A percentile compares a stretch with the other conserved stretches of the same genome.
These are phyloP conservation scores for Boletales sp. DNA, from an alignment of 768 basidiomycete genomes.

Conservation along the genomic window DNA sequence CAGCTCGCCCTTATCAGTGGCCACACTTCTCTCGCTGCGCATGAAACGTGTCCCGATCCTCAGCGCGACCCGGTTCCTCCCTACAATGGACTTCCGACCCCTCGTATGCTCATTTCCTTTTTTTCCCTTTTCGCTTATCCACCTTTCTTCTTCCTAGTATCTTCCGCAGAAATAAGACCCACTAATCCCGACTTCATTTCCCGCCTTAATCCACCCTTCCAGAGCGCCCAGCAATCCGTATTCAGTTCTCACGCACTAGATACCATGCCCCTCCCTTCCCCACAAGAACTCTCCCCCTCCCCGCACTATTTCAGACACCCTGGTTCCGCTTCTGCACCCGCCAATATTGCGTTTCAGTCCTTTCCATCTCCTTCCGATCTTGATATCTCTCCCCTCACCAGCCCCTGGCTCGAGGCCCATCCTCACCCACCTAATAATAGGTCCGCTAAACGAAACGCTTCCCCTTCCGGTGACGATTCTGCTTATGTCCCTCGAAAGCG, in stretches of 20 bases:
- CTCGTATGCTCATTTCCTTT: constrained; percentile 43
- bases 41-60: constrained; percentile 34
- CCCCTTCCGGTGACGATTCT: constrained; percentile 53
- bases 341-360: constrained; percentile 66
- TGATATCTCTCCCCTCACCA: constrained; percentile 77
- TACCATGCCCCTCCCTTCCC: constrained; percentile 25
- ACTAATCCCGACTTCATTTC: constrained; percentile 57
- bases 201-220: constrained; percentile 54
- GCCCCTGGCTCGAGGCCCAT: constrained; percentile 73
- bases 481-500: constrained; percentile 48
- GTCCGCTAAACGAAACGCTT: constrained; percentile 50
- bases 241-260: constrained; percentile 26
- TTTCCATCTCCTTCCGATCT: constrained; percentile 49
- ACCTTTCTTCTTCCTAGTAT: constrained; percentile 36
- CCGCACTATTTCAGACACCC: constrained; percentile 33
- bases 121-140: constrained; percentile 5
- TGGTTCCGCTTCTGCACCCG: constrained; percentile 62
- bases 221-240: constrained; percentile 25
- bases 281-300: constrained; percentile 28
- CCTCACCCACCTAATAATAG: constrained; percentile 32
- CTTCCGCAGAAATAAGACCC: constrained; percentile 65
- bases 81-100: constrained; percentile 62
- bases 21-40: constrained; percentile 32
- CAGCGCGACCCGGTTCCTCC: constrained; percentile 31
- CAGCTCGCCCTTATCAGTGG: constrained; percentile 71